Percentiles rank a stretch among this genome's conserved stretches.
Conservation (phyloP, 257 asterid species). For the Voacanga thouarsii region DNA sequence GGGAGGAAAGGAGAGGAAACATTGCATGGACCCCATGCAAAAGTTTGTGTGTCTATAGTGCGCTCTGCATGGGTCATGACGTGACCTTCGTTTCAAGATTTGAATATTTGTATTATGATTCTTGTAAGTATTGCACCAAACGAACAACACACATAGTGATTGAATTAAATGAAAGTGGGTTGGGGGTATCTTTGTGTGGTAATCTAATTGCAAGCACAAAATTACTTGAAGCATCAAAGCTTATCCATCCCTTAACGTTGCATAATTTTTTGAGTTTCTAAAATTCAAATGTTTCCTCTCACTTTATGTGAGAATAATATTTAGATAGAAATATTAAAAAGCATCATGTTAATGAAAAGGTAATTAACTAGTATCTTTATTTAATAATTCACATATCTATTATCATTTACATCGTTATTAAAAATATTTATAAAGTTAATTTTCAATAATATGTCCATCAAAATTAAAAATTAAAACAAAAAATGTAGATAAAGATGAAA, state of each 20-base stretch:
- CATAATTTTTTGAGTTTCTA: not conserved
- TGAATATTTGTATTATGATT: conserved; percentile 4
- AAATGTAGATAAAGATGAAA: too few relatives aligned
- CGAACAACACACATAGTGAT: conserved; percentile 5
- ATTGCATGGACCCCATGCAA: conserved; percentile 43
- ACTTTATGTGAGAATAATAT: too few relatives aligned
- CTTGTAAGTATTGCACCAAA: not conserved
- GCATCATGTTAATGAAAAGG: too few relatives aligned
- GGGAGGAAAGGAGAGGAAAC: not conserved
- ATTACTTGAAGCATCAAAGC: too few relatives aligned
- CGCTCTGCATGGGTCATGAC: conserved; percentile 66
- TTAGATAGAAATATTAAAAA: too few relatives aligned
- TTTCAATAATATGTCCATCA: too few relatives aligned
- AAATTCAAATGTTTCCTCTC: too few relatives aligned
- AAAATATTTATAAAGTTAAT: too few relatives aligned
- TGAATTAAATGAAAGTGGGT: conserved; percentile 10
- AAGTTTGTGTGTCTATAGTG: conserved; percentile 42
- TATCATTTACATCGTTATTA: too few relatives aligned
- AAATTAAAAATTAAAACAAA: too few relatives aligned
- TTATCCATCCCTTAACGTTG: not conserved
- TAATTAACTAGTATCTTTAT: too few relatives aligned
- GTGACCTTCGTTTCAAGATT: conserved; percentile 29
- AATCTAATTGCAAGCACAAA: not conserved
- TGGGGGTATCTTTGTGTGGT: not conserved
- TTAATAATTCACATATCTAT: too few relatives aligned